Evolutionary conservation across 208 protist genomes (phyloP), one percentile per base, ranked within the genome.

Genomic region (Trypanosoma vivax): DNA sequence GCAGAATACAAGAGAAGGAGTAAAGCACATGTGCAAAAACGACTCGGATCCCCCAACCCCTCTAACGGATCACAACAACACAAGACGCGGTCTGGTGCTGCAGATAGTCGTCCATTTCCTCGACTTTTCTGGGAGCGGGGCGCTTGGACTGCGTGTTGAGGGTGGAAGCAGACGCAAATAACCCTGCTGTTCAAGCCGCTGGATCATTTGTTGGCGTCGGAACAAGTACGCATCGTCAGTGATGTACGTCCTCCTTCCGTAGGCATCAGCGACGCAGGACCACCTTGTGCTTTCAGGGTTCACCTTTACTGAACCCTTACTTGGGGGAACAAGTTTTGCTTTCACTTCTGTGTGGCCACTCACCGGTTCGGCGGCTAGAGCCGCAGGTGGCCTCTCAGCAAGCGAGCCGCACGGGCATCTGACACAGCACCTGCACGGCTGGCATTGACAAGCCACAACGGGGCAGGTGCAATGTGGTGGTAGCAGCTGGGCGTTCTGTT

Each of bases 221-320:
- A 60, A 63, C 18, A 83, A 58, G 65, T 89, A 75, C 30, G 48
- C 57, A 47, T 87, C 76, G 51, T 94, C 82, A 2, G 86, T 90
- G 38, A 94, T 86, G 50, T 81, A 89, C 35, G 89, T 73, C 54
- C 87, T 90, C 11, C 70, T 67, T 7, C 86, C 86, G 37, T 76
- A 76, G 35, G 33, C 19, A 30, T 14, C 16, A 10, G 41, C 48
- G 53, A 27, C 6, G 46, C 50, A 2, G 43, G n/a, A 1, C n/a
- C 28, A 11, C 13, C 13, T n/a, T 1, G 2, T 27, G 1, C n/a
- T 42, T 9, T 19, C 3, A 24, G n/a, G 13, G 24, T n/a, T 11
- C 43, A 27, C 21, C 5, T 5, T 10, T 28, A 6, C 13, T 35
- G 16, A 0, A 14, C n/a, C 23, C 28, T 5, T 30, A 9, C 6